phyloP scores from a whole-genome alignment of 495 filamentous ascomycete genomes.

The Penicillium malachiteum region DNA sequence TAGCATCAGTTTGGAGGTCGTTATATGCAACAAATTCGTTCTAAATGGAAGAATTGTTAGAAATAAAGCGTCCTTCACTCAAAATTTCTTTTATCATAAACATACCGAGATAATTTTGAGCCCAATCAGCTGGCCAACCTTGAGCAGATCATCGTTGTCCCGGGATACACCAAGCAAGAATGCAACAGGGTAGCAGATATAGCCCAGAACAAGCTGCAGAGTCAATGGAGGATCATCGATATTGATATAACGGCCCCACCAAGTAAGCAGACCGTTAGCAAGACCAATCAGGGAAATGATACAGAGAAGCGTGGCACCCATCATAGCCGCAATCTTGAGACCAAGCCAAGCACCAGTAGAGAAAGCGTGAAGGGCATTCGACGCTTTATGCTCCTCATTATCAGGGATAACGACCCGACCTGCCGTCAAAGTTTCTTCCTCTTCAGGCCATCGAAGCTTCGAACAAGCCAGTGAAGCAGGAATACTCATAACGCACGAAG shows the following conservation, averaged over 20 bases:
- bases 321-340: slow-evolving; percentile 86
- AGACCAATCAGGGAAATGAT: slow-evolving; percentile 80
- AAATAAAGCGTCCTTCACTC: no score
- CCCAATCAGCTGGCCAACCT: slow-evolving; percentile 77
- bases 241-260: slow-evolving; percentile 86
- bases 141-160: slow-evolving; percentile 60
- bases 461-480: slow-evolving; percentile 83
- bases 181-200: slow-evolving; percentile 79
- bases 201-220: slow-evolving; percentile 74
- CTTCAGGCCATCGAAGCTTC: slow-evolving; percentile 86
- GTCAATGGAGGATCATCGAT: slow-evolving; percentile 68
- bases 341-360: slow-evolving; percentile 85
- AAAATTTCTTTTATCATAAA: neutral
- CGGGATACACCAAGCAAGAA: slow-evolving; percentile 85
- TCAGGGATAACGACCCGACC: slow-evolving; percentile 78
- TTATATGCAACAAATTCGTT: slow-evolving; percentile 68
- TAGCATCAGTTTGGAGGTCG: slow-evolving; percentile 41
- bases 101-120: slow-evolving; percentile 72
- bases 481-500: slow-evolving; percentile 87
- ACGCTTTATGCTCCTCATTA: slow-evolving; percentile 61
- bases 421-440: slow-evolving; percentile 77
- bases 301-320: slow-evolving; percentile 72
- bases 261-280: slow-evolving; percentile 73
- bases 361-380: slow-evolving; percentile 83
- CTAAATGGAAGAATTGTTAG: slow-evolving; percentile 15